Evolutionary conservation across 1,284 basidiomycete species (phyloP), one percentile per base, ranked within the genome.

Genomic region (Heliocybe sulcata): DNA sequence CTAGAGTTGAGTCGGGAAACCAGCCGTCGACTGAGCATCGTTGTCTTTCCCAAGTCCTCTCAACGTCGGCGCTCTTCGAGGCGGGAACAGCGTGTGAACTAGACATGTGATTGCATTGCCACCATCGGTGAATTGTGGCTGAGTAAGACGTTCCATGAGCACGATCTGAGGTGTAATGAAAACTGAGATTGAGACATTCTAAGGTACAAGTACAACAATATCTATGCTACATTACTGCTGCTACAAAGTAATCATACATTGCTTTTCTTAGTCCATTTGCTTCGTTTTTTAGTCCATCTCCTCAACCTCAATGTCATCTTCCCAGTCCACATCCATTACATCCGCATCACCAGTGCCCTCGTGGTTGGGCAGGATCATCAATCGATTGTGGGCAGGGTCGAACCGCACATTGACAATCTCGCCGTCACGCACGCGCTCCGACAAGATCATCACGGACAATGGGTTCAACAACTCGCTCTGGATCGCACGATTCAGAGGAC

Each of bases 401-500:
- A 94, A 94, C 27, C 81, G 80, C 54, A 98, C 80, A 35, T 73
- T 72, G 8, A 92, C 89, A 0, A 70, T 77, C 70, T 97, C 94
- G 35, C 87, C 88, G 57, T 98, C 94, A 51, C 85, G 79, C 55
- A 97, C 76, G 52, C 85, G 81, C 60, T 91, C 92, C 35, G 91
- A 87, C 50, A 99, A 83, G 51, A 99, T 80, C 74, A 93, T 81
- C 57, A 91, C 77, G 19, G 93, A 94, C 48, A 99, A 75, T 9
- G 96, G 96, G 69, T 97, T 95, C 63, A 99, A 80, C 50, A 99
- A 77, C 68, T 98, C 93, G 64, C 83, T 87, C 71, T 98, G 94
- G 64, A 99, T 97, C 8, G 91, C 82, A 45, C 95, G 82, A 66
- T 93, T 90, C 60, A 99, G 81, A 1, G 96, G 96, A 54, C 96